Evolutionary conservation across 108 stramenopile species (phyloP), one percentile per base, ranked within the genome.

Genomic region (Tribonema minus): DNA sequence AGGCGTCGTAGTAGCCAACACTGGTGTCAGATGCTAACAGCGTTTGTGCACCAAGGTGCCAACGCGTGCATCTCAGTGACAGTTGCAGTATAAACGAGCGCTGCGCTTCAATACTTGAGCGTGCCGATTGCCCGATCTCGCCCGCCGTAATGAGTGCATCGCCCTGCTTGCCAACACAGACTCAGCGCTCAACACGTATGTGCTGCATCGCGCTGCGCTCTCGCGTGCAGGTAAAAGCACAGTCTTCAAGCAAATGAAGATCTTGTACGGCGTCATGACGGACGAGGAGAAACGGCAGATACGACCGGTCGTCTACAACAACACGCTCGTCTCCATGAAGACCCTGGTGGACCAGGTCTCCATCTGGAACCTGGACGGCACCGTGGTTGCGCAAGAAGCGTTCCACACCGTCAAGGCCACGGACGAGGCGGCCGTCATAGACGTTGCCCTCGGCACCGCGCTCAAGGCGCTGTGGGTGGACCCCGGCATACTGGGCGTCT

Each of bases 171-270:
- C n/a, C n/a, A n/a, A n/a, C n/a, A n/a, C n/a, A n/a, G n/a, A n/a
- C n/a, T n/a, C n/a, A n/a, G n/a, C n/a, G n/a, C n/a, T n/a, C n/a
- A n/a, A n/a, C n/a, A n/a, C n/a, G n/a, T n/a, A n/a, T n/a, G n/a
- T n/a, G n/a, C n/a, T n/a, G n/a, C n/a, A n/a, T n/a, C n/a, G n/a
- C n/a, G n/a, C n/a, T n/a, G n/a, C n/a, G n/a, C n/a, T n/a, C n/a
- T n/a, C n/a, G n/a, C n/a, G n/a, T n/a, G n/a, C n/a, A n/a, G n/a
- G 46, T 20, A 54, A 54, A 20, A 15, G 15, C 46, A 54, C 46
- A 9, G 20, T 54, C 61, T 95, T 96, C 71, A 98, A 95, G 82
- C 93, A 97, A 38, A 85, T 82, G 80, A 82, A 87, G 66, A 77
- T 88, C 25, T 81, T 88, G 4, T 87, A 85, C 69, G 84, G 85